These are phyloP conservation scores for Calonectria pseudoreteaudii DNA, from an alignment of 2,329 filamentous ascomycete species.

Conservation along the genomic window DNA sequence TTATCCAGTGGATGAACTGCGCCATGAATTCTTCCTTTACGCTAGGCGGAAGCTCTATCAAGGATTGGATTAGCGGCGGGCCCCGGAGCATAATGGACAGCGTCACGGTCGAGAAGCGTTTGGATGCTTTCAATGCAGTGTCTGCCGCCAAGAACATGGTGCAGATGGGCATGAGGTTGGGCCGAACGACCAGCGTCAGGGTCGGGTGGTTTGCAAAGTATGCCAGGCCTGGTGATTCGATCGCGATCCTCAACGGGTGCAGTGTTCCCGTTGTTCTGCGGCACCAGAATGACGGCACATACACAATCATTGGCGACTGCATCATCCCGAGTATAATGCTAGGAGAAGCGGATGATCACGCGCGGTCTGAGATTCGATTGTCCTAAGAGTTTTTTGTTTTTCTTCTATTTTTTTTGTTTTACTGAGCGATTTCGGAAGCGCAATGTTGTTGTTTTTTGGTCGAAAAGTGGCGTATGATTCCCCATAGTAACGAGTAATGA, in stretches of 20 bases:
- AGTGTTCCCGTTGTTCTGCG: not conserved
- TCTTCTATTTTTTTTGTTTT: not conserved
- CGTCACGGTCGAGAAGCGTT: not conserved
- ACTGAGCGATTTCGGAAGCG: not conserved
- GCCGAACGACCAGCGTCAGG: not conserved
- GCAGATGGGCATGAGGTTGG: conserved; percentile 1
- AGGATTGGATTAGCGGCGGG: not conserved
- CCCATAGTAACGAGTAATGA: not conserved
- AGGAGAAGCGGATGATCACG: not conserved
- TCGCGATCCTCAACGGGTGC: not conserved
- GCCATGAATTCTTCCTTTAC: not conserved
- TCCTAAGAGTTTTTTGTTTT: not conserved
- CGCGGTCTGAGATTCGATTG: not conserved
- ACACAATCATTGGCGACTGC: not conserved
- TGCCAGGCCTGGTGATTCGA: not conserved
- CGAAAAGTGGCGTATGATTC: not conserved
- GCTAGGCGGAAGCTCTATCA: not conserved
- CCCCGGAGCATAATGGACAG: not conserved
- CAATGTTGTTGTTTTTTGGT: not conserved
- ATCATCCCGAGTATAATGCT: not conserved
- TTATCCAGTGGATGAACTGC: not conserved
- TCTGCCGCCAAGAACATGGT: not conserved
- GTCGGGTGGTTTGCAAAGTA: not conserved
- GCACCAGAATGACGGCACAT: not conserved
- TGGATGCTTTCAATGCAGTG: not conserved